These are phyloP conservation scores for Quercus bicolor DNA, from an alignment of 306 rosid genomes.

Conservation along the genomic window DNA sequence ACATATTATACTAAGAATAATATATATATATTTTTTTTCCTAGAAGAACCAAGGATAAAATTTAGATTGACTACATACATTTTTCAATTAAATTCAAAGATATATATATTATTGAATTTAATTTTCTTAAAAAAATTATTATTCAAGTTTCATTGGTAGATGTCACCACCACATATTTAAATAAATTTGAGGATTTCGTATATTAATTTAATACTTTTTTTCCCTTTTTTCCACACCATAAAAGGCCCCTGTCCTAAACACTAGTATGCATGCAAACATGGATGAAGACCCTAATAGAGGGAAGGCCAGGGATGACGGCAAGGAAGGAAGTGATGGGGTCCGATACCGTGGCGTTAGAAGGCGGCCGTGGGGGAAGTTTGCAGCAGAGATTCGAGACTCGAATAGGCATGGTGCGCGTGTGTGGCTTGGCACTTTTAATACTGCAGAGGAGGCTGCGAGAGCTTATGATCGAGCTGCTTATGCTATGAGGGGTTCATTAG, in stretches of 20 bases:
- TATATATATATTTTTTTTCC: too few relatives aligned
- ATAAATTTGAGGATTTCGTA: too few relatives aligned
- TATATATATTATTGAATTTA: too few relatives aligned
- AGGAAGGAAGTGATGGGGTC: conserved; percentile 26
- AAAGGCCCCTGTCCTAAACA: background rate
- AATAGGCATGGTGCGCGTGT: conserved; percentile 58
- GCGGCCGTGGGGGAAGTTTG: conserved; percentile 90
- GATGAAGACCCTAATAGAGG: conserved; percentile 26
- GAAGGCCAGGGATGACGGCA: conserved; percentile 30
- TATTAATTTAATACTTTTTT: too few relatives aligned
- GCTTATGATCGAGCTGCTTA: conserved; percentile 92
- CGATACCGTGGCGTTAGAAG: conserved; percentile 67
- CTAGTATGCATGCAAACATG: conserved; percentile 8
- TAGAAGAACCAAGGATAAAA: too few relatives aligned
- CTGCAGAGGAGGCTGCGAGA: conserved; percentile 93
- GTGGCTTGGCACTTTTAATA: conserved; percentile 87
- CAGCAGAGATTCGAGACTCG: conserved; percentile 91
- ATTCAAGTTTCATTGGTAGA: too few relatives aligned
- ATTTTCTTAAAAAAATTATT: too few relatives aligned
- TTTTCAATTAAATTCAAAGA: too few relatives aligned
- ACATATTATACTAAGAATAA: too few relatives aligned
- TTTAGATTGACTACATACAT: too few relatives aligned
- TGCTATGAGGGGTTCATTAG: conserved; percentile 77
- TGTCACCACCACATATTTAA: too few relatives aligned
- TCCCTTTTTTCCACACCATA: conserved; percentile 28